Conservation (phyloP, 805 yeast species). For the Candida taoyuanica region DNA sequence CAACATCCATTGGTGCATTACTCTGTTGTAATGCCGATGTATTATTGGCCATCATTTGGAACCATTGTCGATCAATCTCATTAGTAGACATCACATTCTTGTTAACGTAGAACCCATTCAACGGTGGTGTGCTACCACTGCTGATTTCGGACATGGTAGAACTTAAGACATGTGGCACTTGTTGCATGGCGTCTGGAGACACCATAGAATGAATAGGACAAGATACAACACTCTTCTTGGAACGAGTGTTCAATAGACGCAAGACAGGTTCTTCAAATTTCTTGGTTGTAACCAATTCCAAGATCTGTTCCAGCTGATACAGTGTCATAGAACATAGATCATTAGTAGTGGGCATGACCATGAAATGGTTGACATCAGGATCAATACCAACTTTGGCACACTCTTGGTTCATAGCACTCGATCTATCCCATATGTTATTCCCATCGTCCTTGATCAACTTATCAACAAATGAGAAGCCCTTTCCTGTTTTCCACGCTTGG, state of each 20-base stretch:
- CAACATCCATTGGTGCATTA: slow-evolving; percentile 1
- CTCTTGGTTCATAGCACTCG: slow-evolving; percentile 19
- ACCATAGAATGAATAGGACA: not conserved
- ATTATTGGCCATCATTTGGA: slow-evolving; percentile 23
- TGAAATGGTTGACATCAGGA: slow-evolving; percentile 18
- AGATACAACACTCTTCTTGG: slow-evolving; percentile 5
- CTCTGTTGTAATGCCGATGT: slow-evolving; percentile 1
- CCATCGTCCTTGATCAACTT: slow-evolving; percentile 31
- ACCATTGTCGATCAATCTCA: slow-evolving; percentile 25
- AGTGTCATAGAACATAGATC: slow-evolving; percentile 18
- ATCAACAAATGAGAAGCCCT: slow-evolving; percentile 41
- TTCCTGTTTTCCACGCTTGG: slow-evolving; percentile 60
- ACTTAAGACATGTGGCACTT: not conserved
- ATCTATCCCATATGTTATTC: slow-evolving; percentile 26
- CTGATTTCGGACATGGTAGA: slow-evolving; percentile 6
- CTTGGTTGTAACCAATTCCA: slow-evolving; percentile 12
- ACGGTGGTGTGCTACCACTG: slow-evolving; percentile 12
- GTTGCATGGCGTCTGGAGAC: not conserved
- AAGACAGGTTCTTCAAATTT: slow-evolving; percentile 17
- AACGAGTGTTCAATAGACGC: slow-evolving; percentile 12
- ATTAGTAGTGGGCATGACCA: slow-evolving; percentile 24
- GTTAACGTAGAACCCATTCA: slow-evolving; percentile 19
- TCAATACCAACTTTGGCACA: slow-evolving; percentile 11
- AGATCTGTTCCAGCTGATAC: slow-evolving; percentile 23
- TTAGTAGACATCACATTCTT: slow-evolving; percentile 14